Base-by-base conservation (phyloP, 495 filamentous ascomycete genomes). In the Rusavskia elegans region DNA sequence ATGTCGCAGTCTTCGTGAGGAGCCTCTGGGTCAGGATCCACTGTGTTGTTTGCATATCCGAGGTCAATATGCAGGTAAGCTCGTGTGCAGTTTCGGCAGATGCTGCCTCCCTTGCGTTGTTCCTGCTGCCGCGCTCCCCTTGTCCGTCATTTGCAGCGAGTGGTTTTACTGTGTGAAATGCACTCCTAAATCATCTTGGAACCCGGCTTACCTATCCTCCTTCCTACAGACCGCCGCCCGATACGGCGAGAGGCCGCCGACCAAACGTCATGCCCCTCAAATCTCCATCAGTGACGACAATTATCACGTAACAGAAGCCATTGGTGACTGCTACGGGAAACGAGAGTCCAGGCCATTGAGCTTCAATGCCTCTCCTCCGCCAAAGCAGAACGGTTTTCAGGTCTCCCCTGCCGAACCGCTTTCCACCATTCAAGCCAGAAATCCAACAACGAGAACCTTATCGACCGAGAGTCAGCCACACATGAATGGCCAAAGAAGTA, bases 221-320 rank as follows among this genome's bases (percentile, higher is more conserved):
- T 46, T 16, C 3, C 21, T 42, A 27, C 16, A 46, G 44, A 46
- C 44, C 19, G 23, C 44, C 44, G 17, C 44, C 44, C 44, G 44
- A 23, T 25, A 29, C 21, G 44, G 44, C 21, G 44, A 46, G 8
- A 69, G 68, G 64, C 71, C 74, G 61, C 64, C 75, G 59, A 66
- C 69, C 50, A 56, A 77, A 53, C 70, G 76, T 68, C 82, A 85
- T 70, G 71, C 66, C 45, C 71, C 82, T 53, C 74, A 82, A 55
- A 65, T 84, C 53, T 85, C 82, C 54, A 85, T 86, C 59, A 83
- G 82, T 66, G 83, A 86, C 61, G 79, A 83, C 57, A 87, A 78
- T 66, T 90, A 97, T 72, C 92, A 98, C 79, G 90, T 96, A 64
- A 98, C 92, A 37, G 92, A 98, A 63, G 86, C 89, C 44, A 96